phyloP scores from a whole-genome alignment of 108 stramenopile species.

The Conticribra guillardii region DNA sequence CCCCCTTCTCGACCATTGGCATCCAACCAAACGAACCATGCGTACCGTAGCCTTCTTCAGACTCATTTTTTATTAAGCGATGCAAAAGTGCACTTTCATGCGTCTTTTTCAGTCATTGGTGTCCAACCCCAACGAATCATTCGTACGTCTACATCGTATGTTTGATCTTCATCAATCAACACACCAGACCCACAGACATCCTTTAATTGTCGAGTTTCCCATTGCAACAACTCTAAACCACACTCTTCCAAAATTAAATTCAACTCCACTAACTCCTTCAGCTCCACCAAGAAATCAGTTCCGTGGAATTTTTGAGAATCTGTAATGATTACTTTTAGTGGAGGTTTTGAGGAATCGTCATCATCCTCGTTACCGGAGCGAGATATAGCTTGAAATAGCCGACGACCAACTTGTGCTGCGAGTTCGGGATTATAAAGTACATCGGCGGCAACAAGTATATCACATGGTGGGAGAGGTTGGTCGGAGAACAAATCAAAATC shows the following conservation, averaged over 20 bases:
- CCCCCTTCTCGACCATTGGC: too few relatives aligned
- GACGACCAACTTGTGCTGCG: constrained; percentile 60
- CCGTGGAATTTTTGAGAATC: constrained; percentile 83
- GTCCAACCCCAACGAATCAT: constrained; percentile 68
- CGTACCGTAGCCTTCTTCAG: too few relatives aligned
- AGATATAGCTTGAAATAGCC: constrained; percentile 55
- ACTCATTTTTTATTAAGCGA: too few relatives aligned
- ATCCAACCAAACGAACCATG: too few relatives aligned
- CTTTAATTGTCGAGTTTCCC: constrained; percentile 47
- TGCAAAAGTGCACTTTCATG: too few relatives aligned
- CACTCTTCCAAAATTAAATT: constrained; percentile 15
- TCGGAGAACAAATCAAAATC: constrained; percentile 51
- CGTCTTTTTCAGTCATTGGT: too few relatives aligned
- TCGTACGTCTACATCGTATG: constrained; percentile 69
- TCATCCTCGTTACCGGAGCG: constrained; percentile 15
- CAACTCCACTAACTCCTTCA: constrained; percentile 36
- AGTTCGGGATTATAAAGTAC: constrained; percentile 76
- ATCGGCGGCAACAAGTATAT: constrained; percentile 77
- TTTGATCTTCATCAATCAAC: constrained; percentile 77
- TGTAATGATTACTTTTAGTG: constrained; percentile 56
- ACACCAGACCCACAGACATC: constrained; percentile 73
- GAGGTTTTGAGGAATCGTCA: too few relatives aligned
- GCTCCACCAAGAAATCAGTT: constrained; percentile 54
- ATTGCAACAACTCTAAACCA: constrained; percentile 43
- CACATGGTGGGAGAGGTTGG: constrained; percentile 47